Evolutionary conservation across 1,139 yeast species (phyloP), one percentile per base, ranked within the genome.

Genomic region (Diutina mesorugosa): DNA sequence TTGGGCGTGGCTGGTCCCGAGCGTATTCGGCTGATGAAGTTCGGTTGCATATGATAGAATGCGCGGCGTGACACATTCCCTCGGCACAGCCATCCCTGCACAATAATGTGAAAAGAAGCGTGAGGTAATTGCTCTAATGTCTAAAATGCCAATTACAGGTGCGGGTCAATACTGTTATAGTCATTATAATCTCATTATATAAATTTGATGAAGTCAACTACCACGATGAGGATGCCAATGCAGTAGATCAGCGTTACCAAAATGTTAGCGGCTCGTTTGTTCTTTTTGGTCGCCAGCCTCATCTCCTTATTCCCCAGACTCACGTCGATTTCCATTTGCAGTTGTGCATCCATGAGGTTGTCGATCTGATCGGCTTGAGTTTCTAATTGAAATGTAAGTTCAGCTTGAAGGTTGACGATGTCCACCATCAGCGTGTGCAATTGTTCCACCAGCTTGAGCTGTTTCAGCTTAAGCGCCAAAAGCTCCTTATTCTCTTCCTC

Each of bases 361-460:
- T 80, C 77, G 47, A 93, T 88, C 66, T 83, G 85, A 56, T 85
- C 87, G 4, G 88, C 83, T 68, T 93, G 99, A 0, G 82, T 70
- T 45, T 84, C 83, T 56, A 93, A 72, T 65, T 91, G 96, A 56
- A 85, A 74, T 4, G 90, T 79, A 59, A 93, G 74, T 64, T 90
- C 95, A 41, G 85, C 77, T 65, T 90, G 96, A 61, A 93, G 70
- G 57, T 84, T 82, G 1, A 93, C 80, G 55, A 93, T 87, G 65
- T 90, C 97, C 56, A 84, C 71, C 72, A 91, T 84, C 2, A 96
- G 83, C 59, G 77, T 78, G 66, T 90, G 95, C n/a, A 93, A 81
- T 60, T 78, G 74, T 61, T 81, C 83, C 10, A 84, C 87, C 61
- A 83, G 82, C 57, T 82, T 80, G 52, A 91, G 71, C 61, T 90